Evolutionary conservation across 805 yeast species (phyloP), one percentile per base, ranked within the genome.

Genomic region (Saccharomycopsis synnaedendra): DNA sequence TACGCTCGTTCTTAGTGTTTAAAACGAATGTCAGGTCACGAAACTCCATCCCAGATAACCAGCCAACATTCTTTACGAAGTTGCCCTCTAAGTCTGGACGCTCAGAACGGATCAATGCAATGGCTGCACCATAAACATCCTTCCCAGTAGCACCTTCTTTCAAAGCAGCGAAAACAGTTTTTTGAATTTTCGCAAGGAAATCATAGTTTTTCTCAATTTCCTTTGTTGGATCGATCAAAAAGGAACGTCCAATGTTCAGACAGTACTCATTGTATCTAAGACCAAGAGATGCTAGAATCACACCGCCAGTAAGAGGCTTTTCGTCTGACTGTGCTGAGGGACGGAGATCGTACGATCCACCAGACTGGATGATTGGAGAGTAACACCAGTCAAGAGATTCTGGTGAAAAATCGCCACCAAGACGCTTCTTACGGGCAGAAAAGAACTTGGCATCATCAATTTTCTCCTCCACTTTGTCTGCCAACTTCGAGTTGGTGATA

Each of bases 301-400:
- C 87, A 29, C 95, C 90, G 10, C 76, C 75, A 5, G 85, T 82
- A 45, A 83, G 68, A 55, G 74, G 76, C 41, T 76, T 75, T 51
- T 77, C 74, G 45, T 77, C 76, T 1, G 95, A 82, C 49, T 80
- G 76, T 1, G 95, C 95, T 49, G 90, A 80, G 40, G 94, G 89
- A 57, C 75, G 80, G 59, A 89, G 69, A 63, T 88, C 95, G 59
- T 80, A 89, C 47, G 79, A 78, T 35, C 86, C 87, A 47, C 95
- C 95, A 56, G 94, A 82, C 66, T 87, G 95, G 46, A 88, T 74
- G 45, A 88, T 85, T 32, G 97, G 97, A 47, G 88, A 78, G 63
- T 85, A 87, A 55, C 95, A 85, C 96, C 97, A 90, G 62, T 90
- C 97, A 27, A 90, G 66, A 54, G 78, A 75, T 52, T 76, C 78